Base-by-base conservation (phyloP, 2,329 filamentous ascomycete species). In the Curvularia lunata region DNA sequence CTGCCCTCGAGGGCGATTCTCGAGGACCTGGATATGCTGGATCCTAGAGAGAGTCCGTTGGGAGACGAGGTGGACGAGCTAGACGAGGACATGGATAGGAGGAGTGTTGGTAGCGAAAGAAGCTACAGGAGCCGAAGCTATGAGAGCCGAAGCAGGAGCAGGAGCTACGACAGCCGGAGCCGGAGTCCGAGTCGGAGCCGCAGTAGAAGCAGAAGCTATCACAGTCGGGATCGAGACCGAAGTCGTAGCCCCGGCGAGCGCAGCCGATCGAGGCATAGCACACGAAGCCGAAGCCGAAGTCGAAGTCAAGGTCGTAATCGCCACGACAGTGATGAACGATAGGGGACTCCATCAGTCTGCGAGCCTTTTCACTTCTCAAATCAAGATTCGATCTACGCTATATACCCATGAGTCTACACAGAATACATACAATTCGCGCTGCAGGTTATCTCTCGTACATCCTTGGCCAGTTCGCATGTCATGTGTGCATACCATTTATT, bases 11-110 rank as follows among this genome's bases (percentile, higher is more conserved):
- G 95, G 67, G 87, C 90, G 64, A 84, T 91, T 50, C 75, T 99
- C 63, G 95, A 99, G 79, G 95, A 99, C 75, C 73, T 96, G 75
- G 95, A 96, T 65, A 78, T 93, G 69, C 72, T 99, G 70, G 94
- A 97, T 72, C 90, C 92, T 48, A 85, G 94, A 64, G 85, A 91
- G 34, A 97, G 93, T 76, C 88, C 92, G 34, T 77, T 98, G 58
- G 91, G 90, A 1, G 91, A 92, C 65, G 81, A 83, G 67, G 82
- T 94, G 54, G 91, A 94, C 65, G 88, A 88, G 62, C 72, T 70
- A 28, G 66, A 70, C 28, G 63, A 65, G 12, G 65, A 69, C 0
- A 47, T 61, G 38, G 62, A 66, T n/a, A 55, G 45, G 32, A 45
- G 45, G 7, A 62, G 59, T 16, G 52, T 59, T 18, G 55, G 62